Evolutionary conservation across 768 basidiomycete genomes (phyloP), one percentile per base, ranked within the genome.

Genomic region (Zangia roseola): DNA sequence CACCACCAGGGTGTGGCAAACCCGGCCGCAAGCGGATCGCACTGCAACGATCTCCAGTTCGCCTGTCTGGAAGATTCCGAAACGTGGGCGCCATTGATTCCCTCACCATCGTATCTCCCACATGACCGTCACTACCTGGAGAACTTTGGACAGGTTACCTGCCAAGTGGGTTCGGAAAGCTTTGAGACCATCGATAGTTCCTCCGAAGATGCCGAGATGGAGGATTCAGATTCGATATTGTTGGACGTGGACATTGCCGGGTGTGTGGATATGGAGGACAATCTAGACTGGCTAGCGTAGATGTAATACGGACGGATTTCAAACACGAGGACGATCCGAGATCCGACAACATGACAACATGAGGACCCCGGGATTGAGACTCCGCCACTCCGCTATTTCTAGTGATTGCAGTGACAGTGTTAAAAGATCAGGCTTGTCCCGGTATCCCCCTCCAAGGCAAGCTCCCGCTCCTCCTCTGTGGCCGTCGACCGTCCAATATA

Each of bases 291-390:
- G 48, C 34, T 56, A 30, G 43, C 40, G 36, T 43, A 47, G 34
- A 42, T 41, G 43, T 41, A 51, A 47, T 58, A 19, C 13, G 10
- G 55, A 36, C 16, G 16, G 30, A 58, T 57, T 60, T 49, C 44
- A 52, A 57, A 64, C 58, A 33, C 34, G 54, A 40, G 57, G 54
- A 43, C 40, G 41, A 43, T 62, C 61, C 60, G 61, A 60, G 45
- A 50, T 64, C 54, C 65, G 63, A 65, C 31, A 53, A 67, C 65
- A 66, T 66, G 63, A 65, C 31, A 53, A 67, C 65, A 66, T 66
- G 60, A 68, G 61, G 61, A 26, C 19, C 7, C 1, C 16, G 6
- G 5, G 17, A 52, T 65, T 63, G 0, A 59, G 37, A 56, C 56
- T 58, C 66, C 63, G 66, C 20, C 39, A 42, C 64, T 65, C 65